These are phyloP conservation scores for Aspergillus glaucus DNA, from an alignment of 2,329 filamentous ascomycete species.

Conservation along the genomic window DNA sequence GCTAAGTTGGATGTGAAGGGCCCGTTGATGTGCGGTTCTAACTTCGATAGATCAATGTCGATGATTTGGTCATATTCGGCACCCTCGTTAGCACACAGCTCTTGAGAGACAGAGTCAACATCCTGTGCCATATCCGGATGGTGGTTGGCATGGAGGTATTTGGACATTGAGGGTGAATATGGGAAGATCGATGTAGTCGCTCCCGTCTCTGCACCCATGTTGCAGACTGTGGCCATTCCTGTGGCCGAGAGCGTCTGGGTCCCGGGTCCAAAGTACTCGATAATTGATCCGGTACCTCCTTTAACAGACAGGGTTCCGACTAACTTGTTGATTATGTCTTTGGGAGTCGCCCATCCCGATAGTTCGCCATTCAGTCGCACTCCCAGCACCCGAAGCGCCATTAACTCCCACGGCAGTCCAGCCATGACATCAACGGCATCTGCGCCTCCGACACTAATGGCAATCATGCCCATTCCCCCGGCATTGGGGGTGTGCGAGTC, in stretches of 20 bases:
- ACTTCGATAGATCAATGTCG: constrained; percentile 88
- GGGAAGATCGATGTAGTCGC: constrained; percentile 92
- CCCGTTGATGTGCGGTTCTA: constrained; percentile 98
- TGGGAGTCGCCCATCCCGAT: constrained; percentile 86
- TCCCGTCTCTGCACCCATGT: constrained; percentile 61
- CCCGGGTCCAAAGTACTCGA: constrained; percentile 57
- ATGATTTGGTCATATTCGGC: constrained; percentile 94
- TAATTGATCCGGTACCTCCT: constrained; percentile 87
- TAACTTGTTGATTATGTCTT: constrained; percentile 98
- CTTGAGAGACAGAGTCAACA: constrained; percentile 72
- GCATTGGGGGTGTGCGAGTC: constrained; percentile 97
- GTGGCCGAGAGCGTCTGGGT: constrained; percentile 69
- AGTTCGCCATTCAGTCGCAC: constrained; percentile 87
- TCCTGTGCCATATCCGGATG: constrained; percentile 85
- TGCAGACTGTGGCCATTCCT: constrained; percentile 77
- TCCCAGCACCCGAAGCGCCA: constrained; percentile 95
- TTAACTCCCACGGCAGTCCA: constrained; percentile 93
- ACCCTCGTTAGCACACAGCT: constrained; percentile 80
- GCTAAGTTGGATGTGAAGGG: constrained; percentile 98
- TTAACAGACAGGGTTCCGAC: constrained; percentile 96
- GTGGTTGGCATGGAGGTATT: constrained; percentile 90
- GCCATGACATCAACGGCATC: constrained; percentile 99
- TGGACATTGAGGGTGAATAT: constrained; percentile 96
- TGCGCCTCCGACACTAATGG: constrained; percentile 95
- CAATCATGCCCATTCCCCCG: constrained; percentile 89